A percentile compares a stretch with the other conserved stretches of the same genome.
phyloP scores from a whole-genome alignment of 2,329 filamentous ascomycete genomes.

The Zymoseptoria tritici region DNA sequence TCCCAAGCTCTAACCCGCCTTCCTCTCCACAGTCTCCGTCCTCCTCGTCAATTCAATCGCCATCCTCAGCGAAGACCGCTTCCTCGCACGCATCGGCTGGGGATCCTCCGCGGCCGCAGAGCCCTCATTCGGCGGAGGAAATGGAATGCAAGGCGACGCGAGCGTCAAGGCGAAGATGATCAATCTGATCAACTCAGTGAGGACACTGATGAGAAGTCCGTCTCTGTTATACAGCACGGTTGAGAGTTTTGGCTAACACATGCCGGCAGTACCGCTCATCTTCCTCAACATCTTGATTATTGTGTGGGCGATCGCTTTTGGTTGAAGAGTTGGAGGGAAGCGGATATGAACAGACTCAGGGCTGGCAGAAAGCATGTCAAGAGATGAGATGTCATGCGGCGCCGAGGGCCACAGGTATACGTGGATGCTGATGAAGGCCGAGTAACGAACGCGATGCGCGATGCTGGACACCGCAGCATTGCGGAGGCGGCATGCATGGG shows the following conservation, averaged over 20 bases:
- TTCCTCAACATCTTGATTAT: conserved; percentile 77
- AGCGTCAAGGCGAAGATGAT: conserved; percentile 82
- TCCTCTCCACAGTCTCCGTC: conserved; percentile 55
- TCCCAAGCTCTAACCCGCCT: conserved; percentile 15
- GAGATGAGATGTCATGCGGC: background rate
- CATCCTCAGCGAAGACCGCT: conserved; percentile 89
- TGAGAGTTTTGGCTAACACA: background rate
- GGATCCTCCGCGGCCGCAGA: conserved; percentile 55
- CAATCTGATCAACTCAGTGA: conserved; percentile 80
- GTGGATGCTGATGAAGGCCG: background rate
- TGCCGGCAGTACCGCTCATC: conserved; percentile 68
- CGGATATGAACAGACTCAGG: background rate
- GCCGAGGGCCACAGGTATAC: background rate
- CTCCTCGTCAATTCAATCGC: conserved; percentile 91
- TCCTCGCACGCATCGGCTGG: conserved; percentile 84
- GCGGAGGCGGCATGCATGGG: background rate
- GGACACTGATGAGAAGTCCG: conserved; percentile 89
- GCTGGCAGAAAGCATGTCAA: background rate
- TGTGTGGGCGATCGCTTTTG: conserved; percentile 43
- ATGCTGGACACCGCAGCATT: background rate
- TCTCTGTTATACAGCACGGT: too few relatives aligned
- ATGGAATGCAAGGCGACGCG: conserved; percentile 59
- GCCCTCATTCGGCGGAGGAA: conserved; percentile 73
- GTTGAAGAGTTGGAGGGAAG: conserved; percentile 15
- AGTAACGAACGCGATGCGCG: background rate